Evolutionary conservation across 2,329 filamentous ascomycete species (phyloP), one percentile per base, ranked within the genome.

Genomic region (Fusarium bactridioides): DNA sequence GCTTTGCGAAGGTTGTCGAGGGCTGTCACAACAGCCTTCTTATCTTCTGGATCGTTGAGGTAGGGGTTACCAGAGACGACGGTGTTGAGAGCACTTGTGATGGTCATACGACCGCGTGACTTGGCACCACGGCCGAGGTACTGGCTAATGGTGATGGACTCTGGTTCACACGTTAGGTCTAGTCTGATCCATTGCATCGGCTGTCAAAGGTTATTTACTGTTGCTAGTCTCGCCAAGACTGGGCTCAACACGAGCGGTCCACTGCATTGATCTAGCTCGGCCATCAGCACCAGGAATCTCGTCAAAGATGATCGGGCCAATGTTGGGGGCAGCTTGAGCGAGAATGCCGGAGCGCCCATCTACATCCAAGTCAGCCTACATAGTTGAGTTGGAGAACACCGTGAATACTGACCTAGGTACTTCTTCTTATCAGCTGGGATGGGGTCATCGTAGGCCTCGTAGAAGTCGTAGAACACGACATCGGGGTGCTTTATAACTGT

Each of bases 111-210:
- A 1, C 62, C 62, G 10, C 62, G 62, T 21, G 62, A 64, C 18
- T 64, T 64, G 6, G 62, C 62, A n/a, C 62, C 62, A 37, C 62
- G 62, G 19, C 62, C 62, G 4, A 64, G 58, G 16, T 64, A 64
- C 58, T 64, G 62, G 58, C 62, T 63, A 21, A 64, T 54, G 7
- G 62, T 64, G 31, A 64, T 64, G 40, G 62, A 54, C 18, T 64
- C 62, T 64, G 40, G 7, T 40, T 16, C 16, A 25, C 0, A 3
- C 25, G 47, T 64, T 63, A 64, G 33, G 1, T 10, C 21, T n/a
- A 10, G 15, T 63, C 10, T 25, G 0, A 21, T 8, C 2, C 7
- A 11, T 47, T 9, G 19, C 19, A 29, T 0, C 1, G 4, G 5
- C 1, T 19, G 10, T 10, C 8, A 41, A 41, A 27, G 5, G 21